Evolutionary conservation across 768 basidiomycete species (phyloP).

Genomic region (Pilatotrama ljubarskyi): DNA sequence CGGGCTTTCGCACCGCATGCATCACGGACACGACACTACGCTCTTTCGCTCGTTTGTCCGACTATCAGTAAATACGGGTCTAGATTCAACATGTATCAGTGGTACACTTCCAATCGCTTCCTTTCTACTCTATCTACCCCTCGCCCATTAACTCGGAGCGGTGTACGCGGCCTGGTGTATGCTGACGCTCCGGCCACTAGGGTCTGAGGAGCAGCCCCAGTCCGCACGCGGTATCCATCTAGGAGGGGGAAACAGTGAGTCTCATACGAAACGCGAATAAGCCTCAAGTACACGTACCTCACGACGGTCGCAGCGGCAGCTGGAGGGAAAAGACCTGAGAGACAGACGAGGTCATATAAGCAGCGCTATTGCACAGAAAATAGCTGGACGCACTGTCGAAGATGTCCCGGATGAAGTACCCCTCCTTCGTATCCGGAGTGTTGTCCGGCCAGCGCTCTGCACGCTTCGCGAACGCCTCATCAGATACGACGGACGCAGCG

Average conservation of each 20-base stretch:
- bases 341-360: slow-evolving; percentile 13
- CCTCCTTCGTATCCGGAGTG: slow-evolving; percentile 96
- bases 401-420: slow-evolving; percentile 87
- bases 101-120: slow-evolving; percentile 23
- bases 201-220: slow-evolving; percentile 95
- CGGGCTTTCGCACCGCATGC: not conserved
- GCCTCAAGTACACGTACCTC: slow-evolving; percentile 50
- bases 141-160: slow-evolving; percentile 10
- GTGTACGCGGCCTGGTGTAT: slow-evolving; percentile 93
- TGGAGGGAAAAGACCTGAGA: slow-evolving; percentile 74
- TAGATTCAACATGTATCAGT: slow-evolving; percentile 36
- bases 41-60: slow-evolving; percentile 21
- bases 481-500: slow-evolving; percentile 71
- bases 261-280: not conserved
- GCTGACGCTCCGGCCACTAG: slow-evolving; percentile 91
- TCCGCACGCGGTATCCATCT: slow-evolving; percentile 95
- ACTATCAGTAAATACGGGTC: slow-evolving; percentile 29
- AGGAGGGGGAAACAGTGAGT: slow-evolving; percentile 16
- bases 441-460: slow-evolving; percentile 74
- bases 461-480: slow-evolving; percentile 75
- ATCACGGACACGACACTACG: slow-evolving; percentile 16
- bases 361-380: not conserved
- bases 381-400: slow-evolving; percentile 67
- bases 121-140: not conserved
- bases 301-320: slow-evolving; percentile 91